A percentile compares a stretch with the other conserved stretches of the same genome.
phyloP scores from a whole-genome alignment of 176 grass and related monocot genomes.

The bread wheat (Triticum aestivum) region DNA sequence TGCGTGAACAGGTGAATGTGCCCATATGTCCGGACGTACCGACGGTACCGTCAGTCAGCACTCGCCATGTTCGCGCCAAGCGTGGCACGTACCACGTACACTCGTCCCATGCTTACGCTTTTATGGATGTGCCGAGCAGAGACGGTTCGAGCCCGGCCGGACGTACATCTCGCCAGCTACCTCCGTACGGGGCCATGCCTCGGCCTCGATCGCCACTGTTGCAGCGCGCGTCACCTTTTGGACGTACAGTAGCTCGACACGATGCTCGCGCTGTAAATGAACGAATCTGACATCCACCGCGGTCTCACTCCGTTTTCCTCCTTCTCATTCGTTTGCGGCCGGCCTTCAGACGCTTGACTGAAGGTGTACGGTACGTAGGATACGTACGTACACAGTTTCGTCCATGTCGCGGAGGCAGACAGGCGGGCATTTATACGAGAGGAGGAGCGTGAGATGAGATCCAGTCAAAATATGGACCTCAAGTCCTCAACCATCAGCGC shows the following conservation, averaged over 20 bases:
- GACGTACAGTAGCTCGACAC: background rate
- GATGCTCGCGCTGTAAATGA: too few species aligned
- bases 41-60: background rate
- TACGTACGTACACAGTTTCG: too few species aligned
- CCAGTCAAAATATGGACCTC: too few species aligned
- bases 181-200: background rate
- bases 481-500: too few species aligned
- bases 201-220: background rate
- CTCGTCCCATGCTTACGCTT: background rate
- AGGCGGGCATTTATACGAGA: too few species aligned
- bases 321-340: too few species aligned
- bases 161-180: background rate
- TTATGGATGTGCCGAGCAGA: background rate
- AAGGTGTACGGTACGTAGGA: too few species aligned
- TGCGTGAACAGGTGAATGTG: background rate
- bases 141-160: background rate
- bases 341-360: too few species aligned
- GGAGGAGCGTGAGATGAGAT: too few species aligned
- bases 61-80: background rate
- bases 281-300: too few species aligned
- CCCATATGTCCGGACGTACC: background rate
- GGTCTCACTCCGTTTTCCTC: too few species aligned
- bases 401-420: too few species aligned
- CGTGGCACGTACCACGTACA: background rate
- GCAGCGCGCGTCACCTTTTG: background rate